Evolutionary conservation across 257 asterid species (phyloP), one percentile per base, ranked within the genome.

Genomic region (Solanum chiquidenum): DNA sequence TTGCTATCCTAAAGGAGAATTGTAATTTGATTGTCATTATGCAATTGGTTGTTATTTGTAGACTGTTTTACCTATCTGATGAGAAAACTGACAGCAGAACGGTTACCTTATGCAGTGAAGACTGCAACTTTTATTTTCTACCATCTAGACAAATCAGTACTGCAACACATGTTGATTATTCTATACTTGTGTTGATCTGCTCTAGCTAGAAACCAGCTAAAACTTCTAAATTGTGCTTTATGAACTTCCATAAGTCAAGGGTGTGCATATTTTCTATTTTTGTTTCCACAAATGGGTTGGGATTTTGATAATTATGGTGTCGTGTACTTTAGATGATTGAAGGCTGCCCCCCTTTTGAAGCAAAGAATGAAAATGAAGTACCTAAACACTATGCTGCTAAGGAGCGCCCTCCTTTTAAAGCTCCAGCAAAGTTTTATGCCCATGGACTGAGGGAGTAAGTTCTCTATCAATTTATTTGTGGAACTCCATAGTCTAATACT

Each of bases 361-460:
- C 93, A 33, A 94, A 90, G 91, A 89, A 90, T 89, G 98, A 93
- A 35, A 49, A 88, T 49, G 96, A 96, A 64, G 98, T 94, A 44
- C 93, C 99, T 44, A 88, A 89, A 86, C 82, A 46, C 46, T 95
- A 91, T 72, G 93, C 92, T 42, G 94, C 91, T 18, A 94, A 94
- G 64, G 95, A 91, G 89, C 98, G 98, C 21, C 99, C 99, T 85
- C 97, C 98, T 82, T 95, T 96, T 88, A 92, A 87, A 88, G 98
- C 99, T 83, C 85, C 98, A 1, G 73, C 87, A 5, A 97, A 93
- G 92, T 88, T 89, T 87, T 97, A 97, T 88, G 94, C 93, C 79
- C 98, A 95, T 86, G 99, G 98, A 82, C 91, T 97, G 38, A 97
- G 88, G 88, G 95, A 93, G 99, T 97, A 91, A 58, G 97, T 80